Evolutionary conservation across 257 asterid genomes (phyloP).

Genomic region (Salvia hispanica): DNA sequence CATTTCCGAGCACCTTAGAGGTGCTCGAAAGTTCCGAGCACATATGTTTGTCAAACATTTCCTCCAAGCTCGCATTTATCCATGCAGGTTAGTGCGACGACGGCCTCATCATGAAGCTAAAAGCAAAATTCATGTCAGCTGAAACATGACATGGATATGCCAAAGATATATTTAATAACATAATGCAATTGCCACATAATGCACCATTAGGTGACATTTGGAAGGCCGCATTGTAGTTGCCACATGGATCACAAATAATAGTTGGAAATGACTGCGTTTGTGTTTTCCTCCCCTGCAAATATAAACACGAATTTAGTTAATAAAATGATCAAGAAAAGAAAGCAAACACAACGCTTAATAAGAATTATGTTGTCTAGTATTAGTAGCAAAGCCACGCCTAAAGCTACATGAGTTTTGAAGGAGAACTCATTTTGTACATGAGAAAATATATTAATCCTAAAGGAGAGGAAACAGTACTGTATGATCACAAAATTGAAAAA

Average conservation of each 20-base stretch:
- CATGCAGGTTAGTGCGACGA: slow-evolving; percentile 71
- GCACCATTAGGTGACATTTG: slow-evolving; percentile 82
- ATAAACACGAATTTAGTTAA: slow-evolving; percentile 20
- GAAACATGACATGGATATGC: neutral
- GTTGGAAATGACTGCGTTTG: slow-evolving; percentile 67
- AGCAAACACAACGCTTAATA: slow-evolving; percentile 14
- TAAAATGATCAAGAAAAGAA: slow-evolving; percentile 8
- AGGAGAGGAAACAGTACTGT: slow-evolving; percentile 2
- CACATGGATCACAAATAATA: slow-evolving; percentile 69
- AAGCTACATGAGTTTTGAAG: slow-evolving; percentile 1
- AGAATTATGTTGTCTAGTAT: neutral
- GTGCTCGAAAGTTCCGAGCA: too few relatives aligned
- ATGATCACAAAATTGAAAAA: slow-evolving; percentile 4
- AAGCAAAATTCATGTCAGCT: slow-evolving; percentile 31
- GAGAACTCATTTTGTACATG: slow-evolving; percentile 9
- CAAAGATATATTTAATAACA: slow-evolving; percentile 17
- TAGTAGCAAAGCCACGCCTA: slow-evolving; percentile 2
- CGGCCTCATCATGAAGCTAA: slow-evolving; percentile 82
- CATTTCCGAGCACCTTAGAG: too few relatives aligned
- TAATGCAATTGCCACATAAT: slow-evolving; percentile 47
- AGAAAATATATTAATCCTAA: slow-evolving; percentile 16
- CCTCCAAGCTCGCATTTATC: slow-evolving; percentile 73
- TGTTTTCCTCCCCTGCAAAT: slow-evolving; percentile 62
- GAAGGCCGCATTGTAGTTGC: slow-evolving; percentile 76
- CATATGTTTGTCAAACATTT: too few relatives aligned